These are phyloP conservation scores for Turritis glabra DNA, from an alignment of 345 rosid genomes.

Conservation along the genomic window DNA sequence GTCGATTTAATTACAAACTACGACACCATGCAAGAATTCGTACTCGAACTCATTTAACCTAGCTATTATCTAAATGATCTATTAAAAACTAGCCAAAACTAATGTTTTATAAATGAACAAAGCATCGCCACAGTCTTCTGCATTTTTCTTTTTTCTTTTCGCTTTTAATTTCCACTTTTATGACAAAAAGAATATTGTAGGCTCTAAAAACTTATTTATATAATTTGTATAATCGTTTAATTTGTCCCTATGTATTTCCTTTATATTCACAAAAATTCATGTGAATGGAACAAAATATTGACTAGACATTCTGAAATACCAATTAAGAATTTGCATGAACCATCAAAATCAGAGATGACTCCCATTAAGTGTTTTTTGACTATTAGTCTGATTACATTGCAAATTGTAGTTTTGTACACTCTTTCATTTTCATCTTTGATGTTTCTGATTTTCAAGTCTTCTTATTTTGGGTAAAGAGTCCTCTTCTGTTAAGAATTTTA, in stretches of 20 bases:
- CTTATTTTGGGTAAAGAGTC: background rate
- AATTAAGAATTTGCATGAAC: background rate
- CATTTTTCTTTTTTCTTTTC: background rate
- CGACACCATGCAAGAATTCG: background rate
- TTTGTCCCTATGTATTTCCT: background rate
- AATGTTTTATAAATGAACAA: background rate
- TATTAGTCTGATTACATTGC: background rate
- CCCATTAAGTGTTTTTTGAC: background rate
- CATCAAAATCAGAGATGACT: background rate
- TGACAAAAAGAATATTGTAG: background rate
- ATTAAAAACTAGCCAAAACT: background rate
- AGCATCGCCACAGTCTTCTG: background rate
- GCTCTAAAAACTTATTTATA: background rate
- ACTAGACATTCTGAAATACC: background rate
- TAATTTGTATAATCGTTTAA: background rate
- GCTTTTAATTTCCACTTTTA: background rate
- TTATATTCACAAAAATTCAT: background rate
- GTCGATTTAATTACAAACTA: background rate
- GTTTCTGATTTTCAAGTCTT: conserved; percentile 1
- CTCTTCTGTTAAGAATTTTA: background rate
- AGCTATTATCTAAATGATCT: background rate
- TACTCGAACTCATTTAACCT: background rate
- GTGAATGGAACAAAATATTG: background rate
- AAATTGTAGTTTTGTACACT: background rate
- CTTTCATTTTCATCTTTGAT: conserved; percentile 10